phyloP scores from a whole-genome alignment of 2,329 filamentous ascomycete species.

The Cladosporium cucumerinum region DNA sequence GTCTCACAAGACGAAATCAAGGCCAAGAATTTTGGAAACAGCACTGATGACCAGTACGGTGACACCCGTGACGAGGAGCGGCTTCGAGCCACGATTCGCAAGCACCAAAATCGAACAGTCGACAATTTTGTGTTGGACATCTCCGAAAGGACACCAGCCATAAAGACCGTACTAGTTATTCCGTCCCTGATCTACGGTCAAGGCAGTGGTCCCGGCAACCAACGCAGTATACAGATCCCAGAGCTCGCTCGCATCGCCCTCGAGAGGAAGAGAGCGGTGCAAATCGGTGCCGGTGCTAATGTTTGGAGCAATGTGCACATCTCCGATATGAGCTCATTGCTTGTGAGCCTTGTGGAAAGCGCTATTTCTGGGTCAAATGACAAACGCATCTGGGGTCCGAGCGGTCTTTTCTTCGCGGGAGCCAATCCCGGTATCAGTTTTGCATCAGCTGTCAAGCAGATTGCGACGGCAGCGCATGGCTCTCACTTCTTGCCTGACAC shows the following conservation, averaged over 20 bases:
- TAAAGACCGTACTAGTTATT: constrained; percentile 39
- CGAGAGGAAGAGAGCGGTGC: neutral
- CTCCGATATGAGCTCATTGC: neutral
- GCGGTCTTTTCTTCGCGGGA: neutral
- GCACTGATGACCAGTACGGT: constrained; percentile 51
- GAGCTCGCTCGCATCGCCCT: neutral
- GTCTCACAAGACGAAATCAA: constrained; percentile 50
- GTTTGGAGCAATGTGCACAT: neutral
- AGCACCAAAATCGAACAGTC: constrained; percentile 58
- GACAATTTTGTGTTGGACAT: constrained; percentile 64
- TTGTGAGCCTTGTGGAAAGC: neutral
- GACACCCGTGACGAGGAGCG: constrained; percentile 53
- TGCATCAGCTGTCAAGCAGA: neutral
- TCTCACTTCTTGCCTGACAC: neutral
- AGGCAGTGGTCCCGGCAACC: neutral
- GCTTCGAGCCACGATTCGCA: constrained; percentile 46
- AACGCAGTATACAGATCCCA: neutral
- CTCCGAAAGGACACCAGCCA: constrained; percentile 41
- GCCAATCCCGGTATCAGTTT: neutral
- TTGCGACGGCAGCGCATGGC: neutral
- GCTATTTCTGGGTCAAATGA: neutral
- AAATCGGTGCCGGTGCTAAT: neutral
- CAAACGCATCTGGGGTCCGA: neutral
- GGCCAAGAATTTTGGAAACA: constrained; percentile 45
- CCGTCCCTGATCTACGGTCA: neutral